Evolutionary conservation across 73 alveolate genomes (phyloP).

Genomic region (Effrenium voratum): DNA sequence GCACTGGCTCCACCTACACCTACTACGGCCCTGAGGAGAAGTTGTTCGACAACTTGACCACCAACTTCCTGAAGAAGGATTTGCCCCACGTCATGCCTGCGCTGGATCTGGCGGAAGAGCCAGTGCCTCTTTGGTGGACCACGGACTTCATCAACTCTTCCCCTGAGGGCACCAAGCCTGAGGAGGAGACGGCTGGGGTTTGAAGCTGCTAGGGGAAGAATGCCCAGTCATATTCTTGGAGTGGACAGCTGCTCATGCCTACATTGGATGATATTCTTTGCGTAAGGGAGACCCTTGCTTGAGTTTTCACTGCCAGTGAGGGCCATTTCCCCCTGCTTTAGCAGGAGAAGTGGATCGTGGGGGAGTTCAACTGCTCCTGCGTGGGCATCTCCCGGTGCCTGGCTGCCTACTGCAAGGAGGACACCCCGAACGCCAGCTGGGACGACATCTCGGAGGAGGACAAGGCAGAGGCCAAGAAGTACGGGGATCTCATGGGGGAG

Average conservation of each 20-base stretch:
- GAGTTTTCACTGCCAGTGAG: too few relatives aligned
- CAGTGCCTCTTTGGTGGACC: constrained; percentile 48
- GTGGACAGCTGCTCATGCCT: too few relatives aligned
- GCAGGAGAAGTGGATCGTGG: too few relatives aligned
- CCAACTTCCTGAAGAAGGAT: constrained; percentile 47
- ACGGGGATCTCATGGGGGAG: neutral
- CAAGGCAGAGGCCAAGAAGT: neutral
- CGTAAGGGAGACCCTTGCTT: too few relatives aligned
- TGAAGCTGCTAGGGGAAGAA: too few relatives aligned
- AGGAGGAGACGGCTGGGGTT: neutral
- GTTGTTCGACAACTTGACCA: neutral
- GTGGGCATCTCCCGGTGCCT: constrained; percentile 49
- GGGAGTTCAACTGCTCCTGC: constrained; percentile 17
- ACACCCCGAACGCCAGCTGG: constrained; percentile 31
- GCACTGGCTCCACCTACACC: constrained; percentile 37
- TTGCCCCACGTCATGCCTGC: constrained; percentile 37
- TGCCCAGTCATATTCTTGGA: too few relatives aligned
- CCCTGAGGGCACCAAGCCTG: neutral
- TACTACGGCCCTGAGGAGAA: constrained; percentile 49
- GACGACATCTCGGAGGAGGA: constrained; percentile 22
- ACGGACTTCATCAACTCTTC: constrained; percentile 32
- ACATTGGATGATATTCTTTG: too few relatives aligned
- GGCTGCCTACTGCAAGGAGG: constrained; percentile 88
- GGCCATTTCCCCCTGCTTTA: too few relatives aligned
- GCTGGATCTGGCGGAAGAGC: constrained; percentile 41